Evolutionary conservation across 768 basidiomycete genomes (phyloP).

Genomic region (Pisolithus sp.): DNA sequence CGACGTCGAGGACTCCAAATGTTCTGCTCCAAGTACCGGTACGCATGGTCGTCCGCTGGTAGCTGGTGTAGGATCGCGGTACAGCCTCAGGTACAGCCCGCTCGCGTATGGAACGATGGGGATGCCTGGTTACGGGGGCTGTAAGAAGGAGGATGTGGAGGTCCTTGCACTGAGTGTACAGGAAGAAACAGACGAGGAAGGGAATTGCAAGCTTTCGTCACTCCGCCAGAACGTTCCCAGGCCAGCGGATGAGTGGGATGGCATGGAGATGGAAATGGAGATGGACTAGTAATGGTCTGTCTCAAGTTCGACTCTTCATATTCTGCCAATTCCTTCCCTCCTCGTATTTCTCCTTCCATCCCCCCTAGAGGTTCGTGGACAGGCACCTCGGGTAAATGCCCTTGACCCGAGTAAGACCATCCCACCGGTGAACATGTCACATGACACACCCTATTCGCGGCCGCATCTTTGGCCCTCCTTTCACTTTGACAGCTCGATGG

Average conservation of each 20-base stretch:
- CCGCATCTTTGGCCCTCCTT: not conserved
- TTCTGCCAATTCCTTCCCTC: not conserved
- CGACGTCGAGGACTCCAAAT: conserved; percentile 4
- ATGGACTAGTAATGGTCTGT: conserved; percentile 16
- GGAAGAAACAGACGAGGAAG: conserved; percentile 43
- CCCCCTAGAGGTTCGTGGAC: no score
- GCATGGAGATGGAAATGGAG: conserved; percentile 50
- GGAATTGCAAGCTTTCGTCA: conserved; percentile 14
- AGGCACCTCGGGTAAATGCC: no score
- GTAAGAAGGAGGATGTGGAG: conserved; percentile 42
- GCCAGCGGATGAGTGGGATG: conserved; percentile 28
- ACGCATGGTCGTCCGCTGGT: not conserved
- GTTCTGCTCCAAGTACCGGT: conserved; percentile 4
- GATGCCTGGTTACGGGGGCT: conserved; percentile 15
- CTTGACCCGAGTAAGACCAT: not conserved
- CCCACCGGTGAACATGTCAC: not conserved
- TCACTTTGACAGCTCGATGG: not conserved
- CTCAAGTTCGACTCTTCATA: not conserved
- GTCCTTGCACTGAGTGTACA: conserved; percentile 34
- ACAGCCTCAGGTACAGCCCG: not conserved
- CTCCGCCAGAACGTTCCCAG: not conserved
- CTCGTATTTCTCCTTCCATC: not conserved
- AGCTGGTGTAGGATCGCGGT: not conserved
- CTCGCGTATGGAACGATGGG: conserved; percentile 22
- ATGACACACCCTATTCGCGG: not conserved